Conservation (phyloP, 2,329 filamentous ascomycete species). For the Penicillium sp. region DNA sequence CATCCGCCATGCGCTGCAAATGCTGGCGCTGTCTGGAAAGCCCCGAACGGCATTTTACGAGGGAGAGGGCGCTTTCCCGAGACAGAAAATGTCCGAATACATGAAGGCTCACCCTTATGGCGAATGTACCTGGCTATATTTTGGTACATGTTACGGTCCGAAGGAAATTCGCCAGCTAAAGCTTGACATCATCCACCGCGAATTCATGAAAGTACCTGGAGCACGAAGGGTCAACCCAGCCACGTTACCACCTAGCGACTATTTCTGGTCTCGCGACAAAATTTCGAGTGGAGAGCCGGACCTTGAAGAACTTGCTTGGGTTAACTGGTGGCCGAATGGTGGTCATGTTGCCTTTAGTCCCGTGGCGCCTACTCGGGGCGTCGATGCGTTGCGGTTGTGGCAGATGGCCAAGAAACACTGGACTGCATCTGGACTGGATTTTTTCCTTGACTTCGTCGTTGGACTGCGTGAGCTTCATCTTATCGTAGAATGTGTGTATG, state of each 20-base stretch:
- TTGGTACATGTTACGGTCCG: conserved; percentile 15
- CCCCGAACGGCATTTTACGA: conserved; percentile 15
- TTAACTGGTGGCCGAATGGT: conserved; percentile 19
- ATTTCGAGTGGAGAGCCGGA: conserved; percentile 11
- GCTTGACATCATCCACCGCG: conserved; percentile 17
- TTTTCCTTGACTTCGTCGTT: conserved; percentile 14
- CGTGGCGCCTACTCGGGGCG: conserved; percentile 11
- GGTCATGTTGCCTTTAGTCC: conserved; percentile 18
- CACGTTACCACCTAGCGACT: conserved; percentile 4
- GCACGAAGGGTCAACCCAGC: conserved; percentile 11
- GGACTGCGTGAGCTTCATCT: conserved; percentile 18
- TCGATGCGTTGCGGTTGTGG: conserved; percentile 13
- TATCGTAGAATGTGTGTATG: neutral
- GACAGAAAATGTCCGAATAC: conserved; percentile 9
- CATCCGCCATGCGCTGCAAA: conserved; percentile 14
- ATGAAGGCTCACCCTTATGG: conserved; percentile 7
- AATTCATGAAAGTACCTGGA: conserved; percentile 19
- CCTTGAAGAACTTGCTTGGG: conserved; percentile 18
- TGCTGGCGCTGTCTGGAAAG: conserved; percentile 11
- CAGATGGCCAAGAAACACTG: conserved; percentile 10
- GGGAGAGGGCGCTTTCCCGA: conserved; percentile 12
- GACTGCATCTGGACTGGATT: conserved; percentile 11
- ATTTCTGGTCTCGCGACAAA: conserved; percentile 15
- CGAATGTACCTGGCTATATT: conserved; percentile 17
- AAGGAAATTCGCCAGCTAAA: conserved; percentile 17